These are phyloP conservation scores for Cytospora schulzeri DNA, from an alignment of 2,329 filamentous ascomycete species.

Conservation along the genomic window DNA sequence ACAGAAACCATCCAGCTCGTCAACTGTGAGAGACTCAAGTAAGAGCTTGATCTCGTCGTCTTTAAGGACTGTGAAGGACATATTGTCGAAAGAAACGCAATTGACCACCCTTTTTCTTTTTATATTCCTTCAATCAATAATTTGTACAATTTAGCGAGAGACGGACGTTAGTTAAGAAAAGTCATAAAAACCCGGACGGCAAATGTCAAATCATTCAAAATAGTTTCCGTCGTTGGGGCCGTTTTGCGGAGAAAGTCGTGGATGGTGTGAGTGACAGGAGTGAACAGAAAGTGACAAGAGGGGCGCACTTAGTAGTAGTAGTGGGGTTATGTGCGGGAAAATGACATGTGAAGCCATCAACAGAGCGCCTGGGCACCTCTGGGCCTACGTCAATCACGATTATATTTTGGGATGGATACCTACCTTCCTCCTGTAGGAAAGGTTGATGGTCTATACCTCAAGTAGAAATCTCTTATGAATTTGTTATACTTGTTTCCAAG, in stretches of 20 bases:
- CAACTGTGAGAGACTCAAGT: conserved; percentile 53
- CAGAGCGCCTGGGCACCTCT: background rate
- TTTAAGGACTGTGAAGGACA: conserved; percentile 61
- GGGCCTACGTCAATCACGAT: background rate
- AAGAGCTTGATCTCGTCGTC: conserved; percentile 58
- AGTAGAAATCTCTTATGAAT: no score
- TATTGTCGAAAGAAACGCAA: conserved; percentile 36
- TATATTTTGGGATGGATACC: no score
- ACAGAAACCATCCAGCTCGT: conserved; percentile 58
- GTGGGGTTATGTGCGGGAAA: background rate
- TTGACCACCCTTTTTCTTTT: background rate
- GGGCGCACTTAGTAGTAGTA: background rate
- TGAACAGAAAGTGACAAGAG: no score
- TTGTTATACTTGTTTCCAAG: no score
- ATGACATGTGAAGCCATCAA: background rate
- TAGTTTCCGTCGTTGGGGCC: background rate
- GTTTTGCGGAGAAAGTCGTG: background rate
- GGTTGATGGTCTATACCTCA: no score
- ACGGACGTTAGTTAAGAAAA: background rate
- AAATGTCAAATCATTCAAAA: background rate
- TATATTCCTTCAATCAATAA: background rate
- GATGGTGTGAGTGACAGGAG: background rate
- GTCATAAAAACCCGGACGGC: background rate
- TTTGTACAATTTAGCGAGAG: background rate
- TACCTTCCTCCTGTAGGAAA: no score